phyloP scores from a whole-genome alignment of 1,284 basidiomycete species.

The Golubevia sp. region DNA sequence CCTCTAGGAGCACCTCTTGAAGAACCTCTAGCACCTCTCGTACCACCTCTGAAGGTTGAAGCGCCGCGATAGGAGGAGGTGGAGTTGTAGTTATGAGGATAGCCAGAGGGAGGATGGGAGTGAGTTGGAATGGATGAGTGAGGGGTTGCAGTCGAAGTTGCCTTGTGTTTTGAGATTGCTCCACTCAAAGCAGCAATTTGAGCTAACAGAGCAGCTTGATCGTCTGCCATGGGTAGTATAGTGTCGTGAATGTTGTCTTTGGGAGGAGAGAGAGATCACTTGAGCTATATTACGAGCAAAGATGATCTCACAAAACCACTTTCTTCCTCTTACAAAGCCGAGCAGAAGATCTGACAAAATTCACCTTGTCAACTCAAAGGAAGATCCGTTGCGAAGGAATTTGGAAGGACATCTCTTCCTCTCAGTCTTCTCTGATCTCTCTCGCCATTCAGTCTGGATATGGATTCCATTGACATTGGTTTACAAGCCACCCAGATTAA shows the following conservation, averaged over 20 bases:
- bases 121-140: slow-evolving; percentile 9
- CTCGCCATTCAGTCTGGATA: too few species aligned
- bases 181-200: slow-evolving; percentile 50
- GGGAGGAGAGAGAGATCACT: slow-evolving; percentile 8
- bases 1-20: background rate
- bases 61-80: background rate
- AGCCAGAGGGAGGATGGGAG: slow-evolving; percentile 7
- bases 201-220: slow-evolving; percentile 40
- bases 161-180: slow-evolving; percentile 34
- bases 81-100: slow-evolving; percentile 12
- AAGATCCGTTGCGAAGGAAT: too few species aligned
- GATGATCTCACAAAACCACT: too few species aligned
- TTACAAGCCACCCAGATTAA: too few species aligned
- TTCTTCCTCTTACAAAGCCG: too few species aligned
- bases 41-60: background rate
- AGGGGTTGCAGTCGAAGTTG: slow-evolving; percentile 8
- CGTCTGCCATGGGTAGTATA: slow-evolving; percentile 5
- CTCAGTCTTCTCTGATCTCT: too few species aligned
- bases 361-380: too few species aligned
- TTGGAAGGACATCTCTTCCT: too few species aligned
- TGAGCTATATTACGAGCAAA: too few species aligned
- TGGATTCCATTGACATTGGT: too few species aligned
- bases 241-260: background rate
- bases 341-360: too few species aligned
- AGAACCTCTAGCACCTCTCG: slow-evolving; percentile 21